These are phyloP conservation scores for Neurospora crassa DNA, from an alignment of 2,329 filamentous ascomycete genomes.

Conservation along the genomic window DNA sequence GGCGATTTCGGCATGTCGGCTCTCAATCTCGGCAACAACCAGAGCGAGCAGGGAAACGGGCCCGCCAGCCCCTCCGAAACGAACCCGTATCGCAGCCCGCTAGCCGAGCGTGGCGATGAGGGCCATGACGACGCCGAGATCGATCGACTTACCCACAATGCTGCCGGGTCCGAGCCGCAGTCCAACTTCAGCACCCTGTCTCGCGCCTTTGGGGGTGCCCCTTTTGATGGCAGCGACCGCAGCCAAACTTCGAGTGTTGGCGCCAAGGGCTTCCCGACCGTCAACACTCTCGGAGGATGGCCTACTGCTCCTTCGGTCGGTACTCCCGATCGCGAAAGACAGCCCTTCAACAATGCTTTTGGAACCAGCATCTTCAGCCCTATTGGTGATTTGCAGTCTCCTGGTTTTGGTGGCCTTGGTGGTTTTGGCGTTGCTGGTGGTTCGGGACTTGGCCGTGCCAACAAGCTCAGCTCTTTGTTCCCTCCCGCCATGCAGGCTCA, in stretches of 20 bases:
- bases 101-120: slow-evolving; percentile 55
- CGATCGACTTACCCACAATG: slow-evolving; percentile 35
- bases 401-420: slow-evolving; percentile 55
- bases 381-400: slow-evolving; percentile 70
- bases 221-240: slow-evolving; percentile 68
- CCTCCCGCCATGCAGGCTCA: slow-evolving; percentile 84
- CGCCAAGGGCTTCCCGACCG: slow-evolving; percentile 58
- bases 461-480: slow-evolving; percentile 81
- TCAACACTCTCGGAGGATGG: slow-evolving; percentile 55
- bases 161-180: slow-evolving; percentile 33
- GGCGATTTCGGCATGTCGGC: slow-evolving; percentile 55
- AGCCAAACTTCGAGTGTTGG: slow-evolving; percentile 89
- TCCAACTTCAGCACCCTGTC: slow-evolving; percentile 44
- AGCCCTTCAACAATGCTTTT: slow-evolving; percentile 50
- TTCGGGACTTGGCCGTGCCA: slow-evolving; percentile 63
- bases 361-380: slow-evolving; percentile 74
- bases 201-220: slow-evolving; percentile 40
- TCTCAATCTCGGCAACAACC: slow-evolving; percentile 35
- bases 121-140: slow-evolving; percentile 41
- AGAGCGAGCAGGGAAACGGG: slow-evolving; percentile 46
- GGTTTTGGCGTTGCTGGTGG: slow-evolving; percentile 57
- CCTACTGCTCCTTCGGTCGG: slow-evolving; percentile 48
- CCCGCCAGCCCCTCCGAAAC: slow-evolving; percentile 88
- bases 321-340: slow-evolving; percentile 57
- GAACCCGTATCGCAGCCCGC: slow-evolving; percentile 90